Evolutionary conservation across 2,329 filamentous ascomycete species (phyloP).

Genomic region (Sporothrix dimorphospora): DNA sequence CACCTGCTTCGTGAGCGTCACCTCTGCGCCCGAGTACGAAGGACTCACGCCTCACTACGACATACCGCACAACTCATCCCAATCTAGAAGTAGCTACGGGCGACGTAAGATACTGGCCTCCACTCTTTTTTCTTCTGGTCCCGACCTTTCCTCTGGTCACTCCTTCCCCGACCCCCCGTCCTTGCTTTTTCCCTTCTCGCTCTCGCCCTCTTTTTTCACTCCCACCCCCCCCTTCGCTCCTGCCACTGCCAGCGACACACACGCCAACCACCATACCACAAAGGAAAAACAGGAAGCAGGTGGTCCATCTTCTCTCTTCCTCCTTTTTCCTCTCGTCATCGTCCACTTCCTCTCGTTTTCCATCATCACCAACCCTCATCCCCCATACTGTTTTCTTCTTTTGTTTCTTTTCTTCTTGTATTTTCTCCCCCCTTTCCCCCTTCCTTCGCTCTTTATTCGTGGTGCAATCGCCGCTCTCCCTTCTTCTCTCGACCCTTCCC

Average conservation of each 20-base stretch:
- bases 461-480: slow-evolving; percentile 14
- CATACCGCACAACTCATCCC: slow-evolving; percentile 5
- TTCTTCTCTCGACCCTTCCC: slow-evolving; percentile 7
- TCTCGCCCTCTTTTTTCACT: neutral
- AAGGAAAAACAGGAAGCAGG: slow-evolving; percentile 20
- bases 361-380: slow-evolving; percentile 16
- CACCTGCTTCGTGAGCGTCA: slow-evolving; percentile 9
- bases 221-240: slow-evolving; percentile 19
- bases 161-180: slow-evolving; percentile 6
- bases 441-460: slow-evolving; percentile 13
- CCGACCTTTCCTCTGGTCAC: slow-evolving; percentile 1
- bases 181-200: neutral
- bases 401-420: neutral
- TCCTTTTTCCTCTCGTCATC: slow-evolving; percentile 9
- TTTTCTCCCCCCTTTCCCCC: neutral
- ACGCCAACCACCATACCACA: slow-evolving; percentile 24
- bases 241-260: slow-evolving; percentile 12
- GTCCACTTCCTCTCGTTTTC: slow-evolving; percentile 23
- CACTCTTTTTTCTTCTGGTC: slow-evolving; percentile 11
- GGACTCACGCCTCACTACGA: neutral
- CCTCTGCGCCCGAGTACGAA: slow-evolving; percentile 11
- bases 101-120: slow-evolving; percentile 9
- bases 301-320: neutral
- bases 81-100: slow-evolving; percentile 16
- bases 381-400: neutral